These are phyloP conservation scores for Kuraishia hungarica DNA, from an alignment of 805 yeast genomes.

Conservation along the genomic window DNA sequence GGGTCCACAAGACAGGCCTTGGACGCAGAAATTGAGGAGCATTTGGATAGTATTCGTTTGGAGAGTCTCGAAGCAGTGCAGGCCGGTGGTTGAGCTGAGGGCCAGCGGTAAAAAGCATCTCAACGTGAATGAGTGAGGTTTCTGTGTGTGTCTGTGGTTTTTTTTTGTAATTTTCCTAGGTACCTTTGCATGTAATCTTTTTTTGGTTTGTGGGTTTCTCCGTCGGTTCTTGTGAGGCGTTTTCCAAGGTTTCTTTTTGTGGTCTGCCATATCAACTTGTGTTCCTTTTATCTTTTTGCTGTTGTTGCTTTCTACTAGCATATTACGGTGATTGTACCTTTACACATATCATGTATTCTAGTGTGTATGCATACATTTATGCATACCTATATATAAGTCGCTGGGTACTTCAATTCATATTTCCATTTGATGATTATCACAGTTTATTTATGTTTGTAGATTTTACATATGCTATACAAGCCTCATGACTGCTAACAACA, in stretches of 20 bases:
- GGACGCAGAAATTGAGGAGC: conserved; percentile 21
- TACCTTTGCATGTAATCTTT: neutral
- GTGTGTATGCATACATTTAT: neutral
- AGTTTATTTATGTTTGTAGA: no score
- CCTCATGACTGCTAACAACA: no score
- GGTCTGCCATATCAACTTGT: neutral
- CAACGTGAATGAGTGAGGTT: no score
- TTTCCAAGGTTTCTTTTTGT: neutral
- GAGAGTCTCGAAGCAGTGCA: conserved; percentile 39
- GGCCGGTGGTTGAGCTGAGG: conserved; percentile 26
- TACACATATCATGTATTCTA: neutral
- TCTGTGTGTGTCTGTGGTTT: no score
- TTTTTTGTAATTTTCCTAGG: neutral
- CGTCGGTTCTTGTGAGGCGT: neutral
- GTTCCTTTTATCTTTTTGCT: no score
- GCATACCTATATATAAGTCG: neutral
- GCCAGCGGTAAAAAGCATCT: no score
- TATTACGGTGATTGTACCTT: neutral
- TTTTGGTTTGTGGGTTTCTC: neutral
- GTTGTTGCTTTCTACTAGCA: neutral
- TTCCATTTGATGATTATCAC: no score
- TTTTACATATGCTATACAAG: no score
- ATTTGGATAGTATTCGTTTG: conserved; percentile 34
- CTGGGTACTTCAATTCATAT: neutral
- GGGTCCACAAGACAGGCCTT: neutral